Evolutionary conservation across 306 rosid species (phyloP), one percentile per base, ranked within the genome.

Genomic region (Gastrolobium bilobum): DNA sequence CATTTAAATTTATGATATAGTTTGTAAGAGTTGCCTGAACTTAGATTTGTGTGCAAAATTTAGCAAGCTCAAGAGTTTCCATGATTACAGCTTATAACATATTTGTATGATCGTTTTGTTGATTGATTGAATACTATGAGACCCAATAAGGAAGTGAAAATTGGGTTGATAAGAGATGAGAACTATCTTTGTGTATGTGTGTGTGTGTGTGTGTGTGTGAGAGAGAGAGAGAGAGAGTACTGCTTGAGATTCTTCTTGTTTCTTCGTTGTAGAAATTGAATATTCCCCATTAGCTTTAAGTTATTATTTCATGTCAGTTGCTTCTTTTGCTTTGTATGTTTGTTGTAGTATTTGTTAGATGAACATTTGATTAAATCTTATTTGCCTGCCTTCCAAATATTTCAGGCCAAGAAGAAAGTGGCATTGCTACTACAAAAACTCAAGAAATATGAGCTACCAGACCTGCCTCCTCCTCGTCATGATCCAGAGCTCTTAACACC

Each of bases 391-490:
- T 31, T 80, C 35, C 79, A 43, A 86, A 35, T 78, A 14, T 68
- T 87, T 68, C 89, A 95, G 99, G 97, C 99, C 73, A 95, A 95
- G 96, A 95, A 90, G 88, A 92, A 95, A 86, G 97, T 88, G 56
- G 97, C 99, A 69, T 79, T 95, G 79, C 91, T 95, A 42, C 85
- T 95, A 29, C 99, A 95, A 78, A 93, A 95, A 79, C 93, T 95
- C 50, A 92, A 95, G 88, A 95, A 95, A 76, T 95, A 95, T 46
- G 99, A 95, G 79, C 86, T 95, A 62, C 99, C 99, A 31, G 99
- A 95, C 44, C 86, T 95, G 82, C 97, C 98, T 69, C 51, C 90
- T 60, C 91, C 99, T 67, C 89, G 90, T 51, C 99, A 93, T 81
- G 99, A 95, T 51, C 98, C 98, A 0, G 99, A 95, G 87, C 87